Base-by-base conservation (phyloP, 805 yeast species). In the Kodamaea kaohsiungensis region DNA sequence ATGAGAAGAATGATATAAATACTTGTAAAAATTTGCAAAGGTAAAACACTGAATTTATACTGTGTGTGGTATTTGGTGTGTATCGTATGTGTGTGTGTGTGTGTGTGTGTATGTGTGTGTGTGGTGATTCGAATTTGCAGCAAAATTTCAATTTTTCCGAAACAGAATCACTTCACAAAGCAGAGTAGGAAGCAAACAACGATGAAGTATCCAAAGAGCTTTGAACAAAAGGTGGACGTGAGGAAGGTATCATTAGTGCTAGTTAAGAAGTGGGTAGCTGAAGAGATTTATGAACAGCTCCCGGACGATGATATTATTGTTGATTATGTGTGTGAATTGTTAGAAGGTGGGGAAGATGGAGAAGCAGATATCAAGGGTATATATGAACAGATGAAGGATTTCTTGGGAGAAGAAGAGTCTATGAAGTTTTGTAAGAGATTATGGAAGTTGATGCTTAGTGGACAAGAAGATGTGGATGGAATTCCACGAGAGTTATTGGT, bases 231-330 rank as follows among this genome's bases (percentile, higher is more conserved):
- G 8, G 77, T 81, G 1, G 74, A 73, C 49, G 66, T 73, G 42
- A 35, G 64, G 13, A 76, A 72, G 56, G 75, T 82, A 30, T 72
- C 80, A 57, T 56, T 68, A 46, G 58, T 54, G 0, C 68, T 77
- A n/a, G 66, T 81, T 3, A 65, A 69, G 48, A 56, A 57, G 13
- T 82, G 84, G 82, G 68, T 81, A 16, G 59, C 56, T 2, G 59
- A 61, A 3, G 59, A 65, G 48, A 53, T 81, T 30, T 63, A 69
- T 13, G 61, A 68, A 46, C 63, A 70, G 9, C 61, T 80, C 10
- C 82, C 82, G 0, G 84, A 79, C 46, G 86, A 82, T 58, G 86
- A 82, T 19, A 75, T 82, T 2, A 70, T 78, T 5, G 66, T 71
- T 2, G 83, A 77, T 40, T 81, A 78, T 53, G 62, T 78, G 3